These are phyloP conservation scores for Ramaria sp. DNA, from an alignment of 768 basidiomycete species.

Conservation along the genomic window DNA sequence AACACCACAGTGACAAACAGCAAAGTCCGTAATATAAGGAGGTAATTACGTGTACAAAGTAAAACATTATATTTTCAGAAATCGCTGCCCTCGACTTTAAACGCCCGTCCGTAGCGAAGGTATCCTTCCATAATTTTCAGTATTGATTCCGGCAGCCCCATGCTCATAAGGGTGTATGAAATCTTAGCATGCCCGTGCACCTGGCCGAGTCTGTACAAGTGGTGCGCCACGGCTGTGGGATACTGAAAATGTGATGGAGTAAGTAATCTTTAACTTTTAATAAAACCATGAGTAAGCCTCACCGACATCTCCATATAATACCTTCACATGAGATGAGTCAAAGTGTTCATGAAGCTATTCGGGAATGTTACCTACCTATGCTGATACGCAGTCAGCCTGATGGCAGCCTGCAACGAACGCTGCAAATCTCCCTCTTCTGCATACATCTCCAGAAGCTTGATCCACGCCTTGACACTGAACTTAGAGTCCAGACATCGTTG, in stretches of 20 bases:
- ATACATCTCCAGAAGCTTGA: conserved; percentile 89
- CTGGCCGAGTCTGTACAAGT: conserved; percentile 88
- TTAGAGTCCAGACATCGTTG: conserved; percentile 85
- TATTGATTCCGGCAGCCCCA: conserved; percentile 86
- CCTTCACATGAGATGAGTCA: conserved; percentile 31
- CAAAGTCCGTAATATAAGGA: background rate
- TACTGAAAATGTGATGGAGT: conserved; percentile 38
- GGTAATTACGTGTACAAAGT: no score
- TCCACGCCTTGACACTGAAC: conserved; percentile 89
- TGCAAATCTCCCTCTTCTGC: conserved; percentile 95
- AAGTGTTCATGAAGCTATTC: background rate
- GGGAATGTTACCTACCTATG: conserved; percentile 23
- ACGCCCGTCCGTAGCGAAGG: conserved; percentile 75
- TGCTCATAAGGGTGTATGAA: conserved; percentile 83
- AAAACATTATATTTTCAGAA: conserved; percentile 30
- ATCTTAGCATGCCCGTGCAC: conserved; percentile 93
- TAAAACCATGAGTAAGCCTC: conserved; percentile 22
- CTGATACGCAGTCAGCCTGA: conserved; percentile 88
- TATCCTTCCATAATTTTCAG: conserved; percentile 91
- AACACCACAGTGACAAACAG: background rate
- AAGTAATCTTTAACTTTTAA: background rate
- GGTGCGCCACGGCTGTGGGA: conserved; percentile 81
- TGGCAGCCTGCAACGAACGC: conserved; percentile 81
- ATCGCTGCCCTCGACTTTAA: conserved; percentile 82
- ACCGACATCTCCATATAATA: conserved; percentile 88